A percentile compares a stretch with the other conserved stretches of the same genome.
Conservation (phyloP, 441 rosid species). For the Mallotus repandus region DNA sequence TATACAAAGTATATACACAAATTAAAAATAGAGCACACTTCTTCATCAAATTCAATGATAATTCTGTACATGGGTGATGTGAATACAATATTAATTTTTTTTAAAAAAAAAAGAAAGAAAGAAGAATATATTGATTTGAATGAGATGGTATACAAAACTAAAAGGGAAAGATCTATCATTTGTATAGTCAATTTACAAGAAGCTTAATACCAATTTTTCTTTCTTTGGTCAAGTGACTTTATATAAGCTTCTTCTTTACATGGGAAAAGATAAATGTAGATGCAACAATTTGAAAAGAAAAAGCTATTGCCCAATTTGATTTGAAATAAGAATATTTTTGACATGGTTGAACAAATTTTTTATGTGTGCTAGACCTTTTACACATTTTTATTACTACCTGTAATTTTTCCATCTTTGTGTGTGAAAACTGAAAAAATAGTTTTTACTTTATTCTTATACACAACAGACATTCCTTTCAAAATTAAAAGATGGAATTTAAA, state of each 20-base stretch:
- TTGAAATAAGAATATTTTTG: constrained; percentile 4
- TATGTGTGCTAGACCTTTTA: neutral
- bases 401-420: neutral
- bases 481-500: too few relatives aligned
- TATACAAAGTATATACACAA: too few relatives aligned
- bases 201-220: neutral
- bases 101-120: too few relatives aligned
- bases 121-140: too few relatives aligned
- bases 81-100: too few relatives aligned
- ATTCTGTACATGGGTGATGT: too few relatives aligned
- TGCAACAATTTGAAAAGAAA: neutral
- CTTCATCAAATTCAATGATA: too few relatives aligned
- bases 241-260: neutral
- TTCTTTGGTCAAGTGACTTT: neutral
- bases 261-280: neutral
- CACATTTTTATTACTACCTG: neutral
- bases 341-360: neutral
- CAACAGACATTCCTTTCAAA: neutral
- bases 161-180: too few relatives aligned
- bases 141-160: too few relatives aligned
- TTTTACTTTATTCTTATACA: neutral
- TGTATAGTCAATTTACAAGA: too few relatives aligned
- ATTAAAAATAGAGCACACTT: too few relatives aligned
- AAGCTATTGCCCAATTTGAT: neutral
- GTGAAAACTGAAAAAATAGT: neutral